Percentiles rank a stretch among this genome's conserved stretches.
These are phyloP conservation scores for Cutaneotrichosporon sp. DNA, from an alignment of 1,284 basidiomycete species.

Conservation along the genomic window DNA sequence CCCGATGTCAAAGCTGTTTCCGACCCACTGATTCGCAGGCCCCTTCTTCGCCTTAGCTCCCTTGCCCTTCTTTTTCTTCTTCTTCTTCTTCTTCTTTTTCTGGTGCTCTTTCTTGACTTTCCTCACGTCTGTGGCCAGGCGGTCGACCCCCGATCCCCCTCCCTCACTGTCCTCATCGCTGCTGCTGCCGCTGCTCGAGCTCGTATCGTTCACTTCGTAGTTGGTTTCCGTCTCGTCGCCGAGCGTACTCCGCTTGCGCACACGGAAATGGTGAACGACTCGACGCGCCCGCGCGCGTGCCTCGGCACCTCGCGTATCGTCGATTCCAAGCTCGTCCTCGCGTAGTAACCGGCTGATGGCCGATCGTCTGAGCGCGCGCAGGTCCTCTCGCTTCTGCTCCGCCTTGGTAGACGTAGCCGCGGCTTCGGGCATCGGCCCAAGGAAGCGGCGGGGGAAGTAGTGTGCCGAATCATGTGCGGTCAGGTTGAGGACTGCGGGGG, in stretches of 20 bases:
- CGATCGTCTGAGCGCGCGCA: slow-evolving; percentile 18
- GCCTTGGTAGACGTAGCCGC: slow-evolving; percentile 24
- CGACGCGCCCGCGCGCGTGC: slow-evolving; percentile 6
- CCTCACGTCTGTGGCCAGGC: not conserved
- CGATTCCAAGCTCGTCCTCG: not conserved
- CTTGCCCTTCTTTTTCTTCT: slow-evolving; percentile 4
- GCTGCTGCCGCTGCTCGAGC: not conserved
- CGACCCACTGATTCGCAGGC: slow-evolving; percentile 30
- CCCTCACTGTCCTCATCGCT: slow-evolving; percentile 8
- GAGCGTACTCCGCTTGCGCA: slow-evolving; percentile 7
- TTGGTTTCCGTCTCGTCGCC: slow-evolving; percentile 7
- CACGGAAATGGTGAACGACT: slow-evolving; percentile 17
- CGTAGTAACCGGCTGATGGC: not conserved
- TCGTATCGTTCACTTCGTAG: slow-evolving; percentile 12
- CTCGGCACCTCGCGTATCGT: not conserved
- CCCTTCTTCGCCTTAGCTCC: slow-evolving; percentile 15
- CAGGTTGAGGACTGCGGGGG: slow-evolving; percentile 27
- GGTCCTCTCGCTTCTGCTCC: slow-evolving; percentile 18
- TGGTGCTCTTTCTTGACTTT: not conserved
- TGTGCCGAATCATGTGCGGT: slow-evolving; percentile 24
- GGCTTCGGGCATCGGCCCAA: slow-evolving; percentile 38
- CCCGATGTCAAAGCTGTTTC: slow-evolving; percentile 45
- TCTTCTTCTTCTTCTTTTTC: not conserved
- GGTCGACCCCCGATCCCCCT: not conserved
- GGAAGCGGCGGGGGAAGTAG: slow-evolving; percentile 35